Evolutionary conservation across 2,329 filamentous ascomycete genomes (phyloP).

Genomic region (Cladosporium sp.): DNA sequence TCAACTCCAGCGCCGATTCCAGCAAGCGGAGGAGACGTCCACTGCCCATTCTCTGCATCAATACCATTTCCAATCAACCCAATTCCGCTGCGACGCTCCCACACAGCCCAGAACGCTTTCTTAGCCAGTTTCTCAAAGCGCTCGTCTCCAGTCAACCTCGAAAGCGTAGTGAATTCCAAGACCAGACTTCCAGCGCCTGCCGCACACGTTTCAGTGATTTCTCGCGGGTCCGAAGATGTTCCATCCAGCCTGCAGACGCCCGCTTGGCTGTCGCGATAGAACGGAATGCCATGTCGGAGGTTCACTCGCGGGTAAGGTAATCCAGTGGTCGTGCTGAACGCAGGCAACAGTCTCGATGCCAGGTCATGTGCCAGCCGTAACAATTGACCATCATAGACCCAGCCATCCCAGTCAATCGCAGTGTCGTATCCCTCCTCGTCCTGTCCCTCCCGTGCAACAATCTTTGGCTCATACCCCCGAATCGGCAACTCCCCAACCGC

Average conservation of each 20-base stretch:
- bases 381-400: constrained; percentile 86
- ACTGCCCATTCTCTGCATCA: constrained; percentile 85
- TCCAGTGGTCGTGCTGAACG: constrained; percentile 87
- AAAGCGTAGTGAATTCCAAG: constrained; percentile 88
- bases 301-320: constrained; percentile 95
- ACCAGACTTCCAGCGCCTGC: constrained; percentile 95
- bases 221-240: constrained; percentile 51
- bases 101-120: constrained; percentile 95
- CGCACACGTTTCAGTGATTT: constrained; percentile 95
- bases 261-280: constrained; percentile 65
- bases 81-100: constrained; percentile 80
- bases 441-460: constrained; percentile 21
- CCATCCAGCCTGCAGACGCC: constrained; percentile 46
- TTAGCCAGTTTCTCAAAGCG: constrained; percentile 91
- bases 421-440: constrained; percentile 34
- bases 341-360: constrained; percentile 78
- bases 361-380: constrained; percentile 87
- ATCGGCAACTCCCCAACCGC: constrained; percentile 89
- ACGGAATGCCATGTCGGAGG: constrained; percentile 84
- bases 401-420: constrained; percentile 55
- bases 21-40: constrained; percentile 78
- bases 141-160: constrained; percentile 78
- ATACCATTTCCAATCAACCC: constrained; percentile 89
- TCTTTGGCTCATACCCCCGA: constrained; percentile 64
- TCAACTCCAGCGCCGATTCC: constrained; percentile 96